Evolutionary conservation across 805 yeast genomes (phyloP).

Genomic region (Danielozyma ontarioensis): DNA sequence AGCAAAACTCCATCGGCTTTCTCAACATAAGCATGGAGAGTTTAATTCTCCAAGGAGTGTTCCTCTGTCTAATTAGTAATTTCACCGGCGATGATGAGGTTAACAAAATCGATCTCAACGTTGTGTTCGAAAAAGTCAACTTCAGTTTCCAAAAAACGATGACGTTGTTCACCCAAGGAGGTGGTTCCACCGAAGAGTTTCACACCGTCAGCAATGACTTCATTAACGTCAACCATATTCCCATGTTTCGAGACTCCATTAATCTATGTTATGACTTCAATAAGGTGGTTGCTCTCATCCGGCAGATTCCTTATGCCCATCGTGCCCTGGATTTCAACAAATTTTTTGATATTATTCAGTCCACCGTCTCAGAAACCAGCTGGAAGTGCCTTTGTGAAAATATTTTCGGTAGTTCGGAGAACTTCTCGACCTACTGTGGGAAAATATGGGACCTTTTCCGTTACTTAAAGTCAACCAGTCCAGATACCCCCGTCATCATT

Average conservation of each 20-base stretch:
- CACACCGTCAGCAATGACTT: background rate
- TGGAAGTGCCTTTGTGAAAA: background rate
- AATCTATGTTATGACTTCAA: background rate
- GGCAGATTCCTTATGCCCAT: background rate
- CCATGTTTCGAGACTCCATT: background rate
- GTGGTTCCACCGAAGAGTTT: background rate
- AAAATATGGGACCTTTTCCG: conserved; percentile 20
- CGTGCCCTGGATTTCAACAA: background rate
- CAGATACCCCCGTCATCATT: conserved; percentile 7
- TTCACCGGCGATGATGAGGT: conserved; percentile 2
- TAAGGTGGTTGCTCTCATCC: background rate
- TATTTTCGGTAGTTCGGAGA: conserved; percentile 21
- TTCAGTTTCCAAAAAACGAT: background rate
- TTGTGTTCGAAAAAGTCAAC: background rate
- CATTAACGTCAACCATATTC: background rate
- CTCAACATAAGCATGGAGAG: background rate
- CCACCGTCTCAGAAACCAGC: background rate
- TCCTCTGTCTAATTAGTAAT: conserved; percentile 13
- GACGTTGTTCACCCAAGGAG: background rate
- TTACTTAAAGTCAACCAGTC: conserved; percentile 7
- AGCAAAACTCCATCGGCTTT: background rate
- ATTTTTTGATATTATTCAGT: background rate
- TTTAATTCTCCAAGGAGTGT: conserved; percentile 14
- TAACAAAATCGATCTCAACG: background rate
- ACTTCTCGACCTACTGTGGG: conserved; percentile 14